A percentile compares a stretch with the other conserved stretches of the same genome.
These are phyloP conservation scores for Nepenthes gracilis DNA, from an alignment of 148 eudicot genomes.

Conservation along the genomic window DNA sequence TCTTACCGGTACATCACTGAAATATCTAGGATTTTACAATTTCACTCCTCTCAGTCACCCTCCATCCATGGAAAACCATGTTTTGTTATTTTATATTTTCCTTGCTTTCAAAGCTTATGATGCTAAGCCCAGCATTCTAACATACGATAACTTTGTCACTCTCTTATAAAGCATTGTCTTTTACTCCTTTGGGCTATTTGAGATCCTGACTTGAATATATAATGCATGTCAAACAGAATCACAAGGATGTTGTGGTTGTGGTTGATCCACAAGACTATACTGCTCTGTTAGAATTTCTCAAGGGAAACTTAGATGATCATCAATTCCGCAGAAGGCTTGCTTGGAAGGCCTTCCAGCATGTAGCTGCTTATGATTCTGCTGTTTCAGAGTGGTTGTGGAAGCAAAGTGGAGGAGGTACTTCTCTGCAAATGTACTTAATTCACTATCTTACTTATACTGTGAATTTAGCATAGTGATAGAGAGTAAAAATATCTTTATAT, in stretches of 20 bases:
- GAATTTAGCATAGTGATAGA: not conserved
- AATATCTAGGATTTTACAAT: no score
- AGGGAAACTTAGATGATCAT: constrained; percentile 41
- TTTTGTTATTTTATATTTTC: no score
- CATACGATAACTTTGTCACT: no score
- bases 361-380: constrained; percentile 94
- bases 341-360: constrained; percentile 91
- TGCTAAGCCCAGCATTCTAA: no score
- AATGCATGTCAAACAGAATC: constrained; percentile 48
- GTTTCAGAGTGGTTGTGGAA: constrained; percentile 98
- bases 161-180: no score
- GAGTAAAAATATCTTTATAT: no score
- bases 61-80: no score
- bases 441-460: not conserved
- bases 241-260: constrained; percentile 86
- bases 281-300: constrained; percentile 49
- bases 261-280: constrained; percentile 87
- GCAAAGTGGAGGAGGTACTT: constrained; percentile 69
- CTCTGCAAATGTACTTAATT: not conserved
- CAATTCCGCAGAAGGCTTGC: constrained; percentile 70
- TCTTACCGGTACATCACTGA: no score
- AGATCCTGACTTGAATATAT: not conserved
- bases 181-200: no score
- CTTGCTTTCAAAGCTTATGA: no score
- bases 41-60: no score